Evolutionary conservation across 1,284 basidiomycete species (phyloP).

Genomic region (Tylopilus sp.): DNA sequence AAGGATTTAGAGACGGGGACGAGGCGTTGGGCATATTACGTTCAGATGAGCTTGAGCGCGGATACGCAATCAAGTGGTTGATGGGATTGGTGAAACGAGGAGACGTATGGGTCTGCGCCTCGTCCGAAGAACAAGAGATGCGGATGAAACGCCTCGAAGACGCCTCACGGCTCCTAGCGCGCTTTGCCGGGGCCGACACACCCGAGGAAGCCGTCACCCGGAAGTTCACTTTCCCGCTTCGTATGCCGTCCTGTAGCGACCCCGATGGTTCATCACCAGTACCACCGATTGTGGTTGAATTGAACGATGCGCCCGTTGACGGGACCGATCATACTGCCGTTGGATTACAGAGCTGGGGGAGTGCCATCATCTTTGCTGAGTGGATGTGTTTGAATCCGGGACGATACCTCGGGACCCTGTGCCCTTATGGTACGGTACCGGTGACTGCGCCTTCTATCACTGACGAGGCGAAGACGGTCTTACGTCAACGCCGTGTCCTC

Average conservation of each 20-base stretch:
- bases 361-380: conserved; percentile 81
- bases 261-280: not conserved
- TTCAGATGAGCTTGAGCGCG: conserved; percentile 62
- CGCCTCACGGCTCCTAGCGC: conserved; percentile 69
- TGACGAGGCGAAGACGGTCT: not conserved
- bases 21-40: conserved; percentile 52
- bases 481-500: conserved; percentile 62
- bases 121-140: conserved; percentile 40
- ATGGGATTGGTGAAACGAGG: conserved; percentile 72
- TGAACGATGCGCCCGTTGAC: conserved; percentile 83
- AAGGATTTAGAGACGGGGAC: conserved; percentile 27
- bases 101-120: conserved; percentile 59
- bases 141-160: conserved; percentile 47
- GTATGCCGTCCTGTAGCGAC: conserved; percentile 12
- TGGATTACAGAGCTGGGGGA: conserved; percentile 91
- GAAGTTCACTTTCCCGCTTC: conserved; percentile 61
- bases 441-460: too few relatives aligned
- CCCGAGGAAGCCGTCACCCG: conserved; percentile 60
- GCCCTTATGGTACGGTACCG: conserved; percentile 7
- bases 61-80: conserved; percentile 67
- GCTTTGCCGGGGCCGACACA: conserved; percentile 56
- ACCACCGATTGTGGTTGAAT: conserved; percentile 60
- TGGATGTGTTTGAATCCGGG: conserved; percentile 70
- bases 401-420: conserved; percentile 49
- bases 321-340: conserved; percentile 83